Evolutionary conservation across 2,329 filamentous ascomycete genomes (phyloP), one percentile per base, ranked within the genome.

Genomic region (Metarhizium robertsii): DNA sequence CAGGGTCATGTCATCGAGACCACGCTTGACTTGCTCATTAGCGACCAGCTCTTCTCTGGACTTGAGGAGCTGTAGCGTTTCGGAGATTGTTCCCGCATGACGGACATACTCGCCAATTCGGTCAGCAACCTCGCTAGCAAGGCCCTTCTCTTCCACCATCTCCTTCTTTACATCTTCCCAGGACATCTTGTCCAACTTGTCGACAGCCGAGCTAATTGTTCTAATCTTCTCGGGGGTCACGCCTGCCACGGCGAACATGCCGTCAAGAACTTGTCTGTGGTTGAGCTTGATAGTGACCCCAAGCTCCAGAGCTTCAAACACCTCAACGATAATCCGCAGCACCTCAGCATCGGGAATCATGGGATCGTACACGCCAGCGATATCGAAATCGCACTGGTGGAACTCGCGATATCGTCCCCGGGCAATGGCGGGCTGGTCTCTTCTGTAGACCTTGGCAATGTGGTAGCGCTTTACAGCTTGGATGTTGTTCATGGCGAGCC

Each of bases 331-430:
- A 61, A 96, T 91, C 56, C 87, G 81, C 63, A 97, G 74, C 57
- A 96, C 87, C 74, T 96, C 92, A 42, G 91, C 88, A 67, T 96
- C 92, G 55, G 92, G 90, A 30, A 96, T 80, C 91, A 96, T 96
- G 54, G 89, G 74, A 68, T 96, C 92, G 74, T 90, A 95, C 46
- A 75, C 77, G 58, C 92, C 91, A 13, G 92, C 92, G 73, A 96
- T 92, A 69, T 96, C 92, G 67, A 96, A 95, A 73, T 97, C 92
- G 75, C 92, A 96, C 73, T 96, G 92, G 75, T 95, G 96, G 73
- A 96, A 96, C 73, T 96, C 92, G 66, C 92, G 83, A 87, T 96
- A 94, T 54, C 92, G 84, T 53, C 92, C 92, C 70, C 95, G 94
- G 59, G 87, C 89, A 75, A 96, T 90, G 58, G 90, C 69, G 13